phyloP scores from a whole-genome alignment of 768 basidiomycete species.

The Rhizopogon rudus region DNA sequence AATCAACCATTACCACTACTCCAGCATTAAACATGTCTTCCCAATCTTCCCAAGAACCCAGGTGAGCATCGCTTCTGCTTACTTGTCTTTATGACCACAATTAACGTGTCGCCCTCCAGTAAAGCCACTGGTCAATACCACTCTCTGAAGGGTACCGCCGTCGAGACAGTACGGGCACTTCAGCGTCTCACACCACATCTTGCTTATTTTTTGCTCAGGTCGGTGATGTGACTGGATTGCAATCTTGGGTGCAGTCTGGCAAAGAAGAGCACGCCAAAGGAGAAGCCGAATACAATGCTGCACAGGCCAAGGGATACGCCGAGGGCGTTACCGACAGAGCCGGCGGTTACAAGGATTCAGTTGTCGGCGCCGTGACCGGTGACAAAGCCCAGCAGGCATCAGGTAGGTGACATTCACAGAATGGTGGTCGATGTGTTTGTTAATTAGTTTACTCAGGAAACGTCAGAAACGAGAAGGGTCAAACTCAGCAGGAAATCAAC shows the following conservation, averaged over 20 bases:
- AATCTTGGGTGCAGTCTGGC: slow-evolving; percentile 39
- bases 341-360: slow-evolving; percentile 46
- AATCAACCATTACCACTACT: not conserved
- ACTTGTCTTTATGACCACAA: not conserved
- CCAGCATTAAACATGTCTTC: slow-evolving; percentile 9
- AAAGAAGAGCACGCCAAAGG: slow-evolving; percentile 47
- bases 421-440: not conserved
- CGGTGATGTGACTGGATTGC: slow-evolving; percentile 39
- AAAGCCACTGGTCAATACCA: slow-evolving; percentile 32
- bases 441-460: slow-evolving; percentile 37
- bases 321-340: slow-evolving; percentile 43
- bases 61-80: slow-evolving; percentile 11
- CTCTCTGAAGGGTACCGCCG: slow-evolving; percentile 31
- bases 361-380: slow-evolving; percentile 52
- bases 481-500: slow-evolving; percentile 50
- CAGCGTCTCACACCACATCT: too few species aligned
- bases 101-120: slow-evolving; percentile 12
- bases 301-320: slow-evolving; percentile 45
- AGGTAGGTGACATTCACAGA: slow-evolving; percentile 27
- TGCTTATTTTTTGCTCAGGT: slow-evolving; percentile 14
- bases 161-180: slow-evolving; percentile 26
- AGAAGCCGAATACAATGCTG: slow-evolving; percentile 41
- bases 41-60: slow-evolving; percentile 22
- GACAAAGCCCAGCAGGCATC: slow-evolving; percentile 46
- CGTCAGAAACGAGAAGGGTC: slow-evolving; percentile 47